Evolutionary conservation across 768 basidiomycete genomes (phyloP).

Genomic region (Neoboletus subvelutipes): DNA sequence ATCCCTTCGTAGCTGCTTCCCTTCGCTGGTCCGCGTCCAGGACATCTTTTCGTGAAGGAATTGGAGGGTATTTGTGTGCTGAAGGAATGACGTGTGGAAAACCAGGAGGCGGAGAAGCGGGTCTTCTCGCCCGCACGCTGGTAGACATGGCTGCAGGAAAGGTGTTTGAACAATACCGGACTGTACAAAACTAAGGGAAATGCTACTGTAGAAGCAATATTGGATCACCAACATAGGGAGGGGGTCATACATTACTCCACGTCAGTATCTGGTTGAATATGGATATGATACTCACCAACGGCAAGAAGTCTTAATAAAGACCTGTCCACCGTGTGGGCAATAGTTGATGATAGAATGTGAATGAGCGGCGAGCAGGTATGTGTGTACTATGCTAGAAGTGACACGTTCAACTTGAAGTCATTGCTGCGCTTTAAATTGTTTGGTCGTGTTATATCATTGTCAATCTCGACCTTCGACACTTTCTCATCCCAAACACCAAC

Average conservation of each 20-base stretch:
- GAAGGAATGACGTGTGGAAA: conserved; percentile 36
- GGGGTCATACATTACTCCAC: neutral
- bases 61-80: conserved; percentile 60
- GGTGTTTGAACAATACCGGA: conserved; percentile 19
- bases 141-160: conserved; percentile 36
- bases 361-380: neutral
- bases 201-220: neutral
- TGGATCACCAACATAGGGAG: neutral
- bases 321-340: neutral
- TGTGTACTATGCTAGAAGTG: neutral
- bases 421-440: conserved; percentile 20
- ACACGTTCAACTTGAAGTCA: neutral
- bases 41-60: conserved; percentile 49
- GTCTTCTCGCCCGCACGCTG: conserved; percentile 63
- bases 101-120: conserved; percentile 63
- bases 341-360: conserved; percentile 1
- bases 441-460: conserved; percentile 11
- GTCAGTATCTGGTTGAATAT: no score
- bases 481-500: no score
- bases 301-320: neutral
- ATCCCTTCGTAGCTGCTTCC: conserved; percentile 67
- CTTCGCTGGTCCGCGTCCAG: conserved; percentile 74
- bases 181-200: conserved; percentile 20
- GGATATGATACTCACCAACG: neutral
- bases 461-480: no score